phyloP scores from a whole-genome alignment of 441 rosid species.

The Erodium moschatum region DNA sequence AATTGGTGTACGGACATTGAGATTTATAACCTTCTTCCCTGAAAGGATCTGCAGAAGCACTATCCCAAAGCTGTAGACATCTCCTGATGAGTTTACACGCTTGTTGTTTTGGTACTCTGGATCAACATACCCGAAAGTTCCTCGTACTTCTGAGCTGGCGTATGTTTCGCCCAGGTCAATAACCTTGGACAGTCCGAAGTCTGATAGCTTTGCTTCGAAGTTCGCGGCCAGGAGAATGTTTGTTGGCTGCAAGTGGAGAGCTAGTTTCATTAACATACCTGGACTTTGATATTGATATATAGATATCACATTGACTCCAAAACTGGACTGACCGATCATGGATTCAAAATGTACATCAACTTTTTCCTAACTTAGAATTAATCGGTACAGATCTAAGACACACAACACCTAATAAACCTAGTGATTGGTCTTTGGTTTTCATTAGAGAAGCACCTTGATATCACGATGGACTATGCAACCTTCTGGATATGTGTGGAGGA shows the following conservation, averaged over 20 bases:
- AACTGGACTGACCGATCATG: too few species aligned
- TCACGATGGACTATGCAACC: constrained; percentile 60
- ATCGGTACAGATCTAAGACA: too few species aligned
- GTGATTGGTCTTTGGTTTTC: not conserved
- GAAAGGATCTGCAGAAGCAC: constrained; percentile 48
- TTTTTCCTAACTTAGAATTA: too few species aligned
- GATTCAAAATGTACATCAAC: too few species aligned
- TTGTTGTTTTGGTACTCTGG: constrained; percentile 35
- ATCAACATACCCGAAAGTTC: constrained; percentile 47
- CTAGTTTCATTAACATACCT: too few species aligned
- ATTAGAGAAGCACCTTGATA: constrained; percentile 32
- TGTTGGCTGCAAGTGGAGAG: constrained; percentile 25
- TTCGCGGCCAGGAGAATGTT: constrained; percentile 46
- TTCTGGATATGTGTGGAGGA: constrained; percentile 48
- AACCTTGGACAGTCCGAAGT: constrained; percentile 45
- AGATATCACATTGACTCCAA: too few species aligned
- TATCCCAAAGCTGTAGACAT: constrained; percentile 50
- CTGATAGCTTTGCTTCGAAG: constrained; percentile 53
- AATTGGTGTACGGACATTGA: constrained; percentile 35
- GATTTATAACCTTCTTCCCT: constrained; percentile 40
- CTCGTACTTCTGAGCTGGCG: constrained; percentile 49
- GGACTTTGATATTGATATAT: too few species aligned
- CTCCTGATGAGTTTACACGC: constrained; percentile 36
- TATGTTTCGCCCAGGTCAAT: constrained; percentile 31
- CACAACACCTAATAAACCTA: too few species aligned